These are phyloP conservation scores for Mallotus nudiflorus DNA, from an alignment of 345 rosid genomes.

Conservation along the genomic window DNA sequence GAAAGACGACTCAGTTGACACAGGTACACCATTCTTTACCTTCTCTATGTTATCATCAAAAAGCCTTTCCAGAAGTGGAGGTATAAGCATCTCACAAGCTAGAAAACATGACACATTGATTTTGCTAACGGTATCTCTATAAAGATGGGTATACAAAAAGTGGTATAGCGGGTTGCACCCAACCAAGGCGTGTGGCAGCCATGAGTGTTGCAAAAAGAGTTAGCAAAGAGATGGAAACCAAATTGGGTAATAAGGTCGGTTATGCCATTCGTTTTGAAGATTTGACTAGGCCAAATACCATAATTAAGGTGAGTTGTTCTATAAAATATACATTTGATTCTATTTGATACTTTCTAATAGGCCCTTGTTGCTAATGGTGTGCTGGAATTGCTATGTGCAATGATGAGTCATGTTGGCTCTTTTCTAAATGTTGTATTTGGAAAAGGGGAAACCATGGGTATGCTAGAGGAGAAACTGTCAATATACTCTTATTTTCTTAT, in stretches of 20 bases:
- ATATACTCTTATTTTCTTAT: too few relatives aligned
- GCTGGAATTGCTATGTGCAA: background rate
- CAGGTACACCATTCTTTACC: slow-evolving; percentile 50
- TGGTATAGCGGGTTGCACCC: slow-evolving; percentile 92
- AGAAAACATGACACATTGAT: slow-evolving; percentile 10
- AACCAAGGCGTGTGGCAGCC: slow-evolving; percentile 99
- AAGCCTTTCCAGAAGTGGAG: background rate
- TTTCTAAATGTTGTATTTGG: background rate
- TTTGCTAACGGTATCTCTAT: slow-evolving; percentile 63
- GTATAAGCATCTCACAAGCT: background rate
- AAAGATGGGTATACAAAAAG: slow-evolving; percentile 81
- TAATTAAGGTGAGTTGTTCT: slow-evolving; percentile 64
- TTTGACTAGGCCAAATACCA: slow-evolving; percentile 84
- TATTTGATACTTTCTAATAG: background rate
- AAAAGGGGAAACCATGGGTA: too few relatives aligned
- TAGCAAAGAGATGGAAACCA: slow-evolving; percentile 98
- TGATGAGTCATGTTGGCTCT: background rate
- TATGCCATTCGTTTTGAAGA: slow-evolving; percentile 99
- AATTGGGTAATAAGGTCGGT: slow-evolving; percentile 85
- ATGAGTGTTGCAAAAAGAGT: slow-evolving; percentile 99
- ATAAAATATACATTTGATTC: slow-evolving; percentile 6
- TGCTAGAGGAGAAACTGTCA: too few relatives aligned
- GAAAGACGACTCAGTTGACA: slow-evolving; percentile 97
- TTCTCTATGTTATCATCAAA: background rate
- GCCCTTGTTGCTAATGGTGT: background rate